Conservation (phyloP, 78 protist genomes). For the Bodo saltans region DNA sequence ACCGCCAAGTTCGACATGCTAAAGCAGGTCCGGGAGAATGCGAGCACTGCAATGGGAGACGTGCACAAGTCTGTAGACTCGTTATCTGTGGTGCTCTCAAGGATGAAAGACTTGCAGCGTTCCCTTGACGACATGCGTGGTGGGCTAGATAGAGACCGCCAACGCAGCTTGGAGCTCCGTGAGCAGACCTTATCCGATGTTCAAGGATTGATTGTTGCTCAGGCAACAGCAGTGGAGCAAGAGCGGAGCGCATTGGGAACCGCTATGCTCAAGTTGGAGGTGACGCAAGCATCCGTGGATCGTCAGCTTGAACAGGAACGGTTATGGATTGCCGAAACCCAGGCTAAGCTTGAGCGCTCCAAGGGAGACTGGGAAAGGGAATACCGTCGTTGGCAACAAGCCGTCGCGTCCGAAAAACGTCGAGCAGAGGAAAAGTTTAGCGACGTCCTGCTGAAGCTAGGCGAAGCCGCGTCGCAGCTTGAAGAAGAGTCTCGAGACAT, state of each 20-base stretch:
- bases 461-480: background rate
- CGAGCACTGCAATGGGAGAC: background rate
- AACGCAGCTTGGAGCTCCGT: background rate
- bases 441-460: background rate
- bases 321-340: background rate
- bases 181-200: background rate
- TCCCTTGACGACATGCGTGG: background rate
- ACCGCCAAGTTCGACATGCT: too few relatives aligned
- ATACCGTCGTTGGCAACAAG: background rate
- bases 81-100: background rate
- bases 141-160: background rate
- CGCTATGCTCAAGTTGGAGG: background rate
- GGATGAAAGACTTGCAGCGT: background rate
- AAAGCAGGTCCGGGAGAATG: too few relatives aligned
- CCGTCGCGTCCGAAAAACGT: background rate
- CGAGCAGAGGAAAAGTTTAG: background rate
- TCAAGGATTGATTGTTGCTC: background rate
- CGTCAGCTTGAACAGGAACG: background rate
- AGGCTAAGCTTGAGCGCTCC: background rate
- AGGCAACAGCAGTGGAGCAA: background rate
- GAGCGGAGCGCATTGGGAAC: background rate
- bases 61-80: background rate
- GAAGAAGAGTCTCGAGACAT: background rate
- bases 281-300: background rate
- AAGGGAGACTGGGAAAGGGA: background rate